Percentiles rank a stretch among this genome's conserved stretches.
phyloP scores from a whole-genome alignment of 257 asterid species.

The Solanum pinnatisectum region DNA sequence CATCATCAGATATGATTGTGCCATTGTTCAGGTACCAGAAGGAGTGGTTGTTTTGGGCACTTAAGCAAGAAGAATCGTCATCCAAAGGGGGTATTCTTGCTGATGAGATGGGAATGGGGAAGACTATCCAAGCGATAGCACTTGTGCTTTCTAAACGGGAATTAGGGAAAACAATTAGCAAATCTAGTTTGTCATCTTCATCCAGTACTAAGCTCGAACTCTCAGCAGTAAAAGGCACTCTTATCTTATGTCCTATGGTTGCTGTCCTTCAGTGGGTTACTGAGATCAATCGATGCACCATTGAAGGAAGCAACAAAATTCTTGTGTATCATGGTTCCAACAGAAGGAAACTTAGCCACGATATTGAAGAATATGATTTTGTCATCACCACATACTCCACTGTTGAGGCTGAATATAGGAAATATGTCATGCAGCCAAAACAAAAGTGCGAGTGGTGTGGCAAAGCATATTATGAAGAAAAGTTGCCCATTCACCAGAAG shows the following conservation, averaged over 20 bases:
- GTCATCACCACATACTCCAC: slow-evolving; percentile 79
- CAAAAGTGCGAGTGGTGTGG: not conserved
- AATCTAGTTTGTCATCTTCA: slow-evolving; percentile 24
- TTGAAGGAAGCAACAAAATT: slow-evolving; percentile 64
- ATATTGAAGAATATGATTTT: slow-evolving; percentile 68
- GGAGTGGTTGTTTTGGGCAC: slow-evolving; percentile 93
- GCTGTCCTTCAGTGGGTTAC: slow-evolving; percentile 81
- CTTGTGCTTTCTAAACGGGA: slow-evolving; percentile 76
- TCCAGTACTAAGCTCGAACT: slow-evolving; percentile 30
- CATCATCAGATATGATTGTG: slow-evolving; percentile 62
- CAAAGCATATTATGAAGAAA: not conserved
- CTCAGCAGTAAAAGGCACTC: slow-evolving; percentile 61
- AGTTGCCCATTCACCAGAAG: not conserved
- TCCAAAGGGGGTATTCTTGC: slow-evolving; percentile 85
- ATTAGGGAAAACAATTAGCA: slow-evolving; percentile 25
- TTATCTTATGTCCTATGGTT: slow-evolving; percentile 83
- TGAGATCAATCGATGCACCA: slow-evolving; percentile 77
- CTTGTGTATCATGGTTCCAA: slow-evolving; percentile 84
- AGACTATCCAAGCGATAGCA: slow-evolving; percentile 88
- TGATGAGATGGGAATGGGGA: slow-evolving; percentile 99
- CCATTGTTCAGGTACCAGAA: slow-evolving; percentile 81
- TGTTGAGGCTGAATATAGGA: slow-evolving; percentile 73
- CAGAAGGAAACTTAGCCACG: slow-evolving; percentile 38
- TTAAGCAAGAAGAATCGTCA: slow-evolving; percentile 76
- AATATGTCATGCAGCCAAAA: not conserved